phyloP scores from a whole-genome alignment of 2,329 filamentous ascomycete genomes.

The Chaetomium globosum region DNA sequence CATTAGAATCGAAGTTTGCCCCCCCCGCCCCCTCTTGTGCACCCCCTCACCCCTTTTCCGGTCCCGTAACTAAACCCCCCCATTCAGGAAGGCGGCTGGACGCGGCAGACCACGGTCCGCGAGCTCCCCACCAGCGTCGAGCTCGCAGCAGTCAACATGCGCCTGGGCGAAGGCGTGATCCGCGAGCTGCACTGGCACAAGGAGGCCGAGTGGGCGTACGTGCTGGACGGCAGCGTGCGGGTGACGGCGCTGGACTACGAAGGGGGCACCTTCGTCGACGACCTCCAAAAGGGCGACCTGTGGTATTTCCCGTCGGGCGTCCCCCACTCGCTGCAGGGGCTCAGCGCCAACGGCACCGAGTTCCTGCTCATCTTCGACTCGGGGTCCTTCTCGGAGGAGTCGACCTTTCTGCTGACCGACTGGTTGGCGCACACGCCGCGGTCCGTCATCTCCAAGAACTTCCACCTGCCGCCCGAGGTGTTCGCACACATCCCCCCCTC shows the following conservation, averaged over 20 bases:
- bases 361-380: conserved; percentile 55
- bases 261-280: conserved; percentile 75
- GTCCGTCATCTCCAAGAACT: conserved; percentile 73
- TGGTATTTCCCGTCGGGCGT: conserved; percentile 82
- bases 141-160: conserved; percentile 77
- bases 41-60: not conserved
- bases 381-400: conserved; percentile 59
- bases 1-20: conserved; percentile 61
- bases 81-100: conserved; percentile 74
- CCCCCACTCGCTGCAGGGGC: conserved; percentile 74
- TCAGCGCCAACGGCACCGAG: conserved; percentile 62
- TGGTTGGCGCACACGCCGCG: conserved; percentile 73
- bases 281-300: conserved; percentile 73
- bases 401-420: conserved; percentile 73
- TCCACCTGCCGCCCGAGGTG: conserved; percentile 69
- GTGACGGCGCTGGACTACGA: conserved; percentile 75
- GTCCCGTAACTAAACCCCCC: not conserved
- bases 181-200: conserved; percentile 82
- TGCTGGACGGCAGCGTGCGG: conserved; percentile 70
- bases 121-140: conserved; percentile 68
- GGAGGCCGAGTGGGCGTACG: conserved; percentile 77
- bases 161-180: conserved; percentile 70
- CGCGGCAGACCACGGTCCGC: conserved; percentile 69
- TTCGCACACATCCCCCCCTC: conserved; percentile 67
- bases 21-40: not conserved